phyloP scores from a whole-genome alignment of 2,329 filamentous ascomycete genomes.

The Pleurostoma richardsiae region DNA sequence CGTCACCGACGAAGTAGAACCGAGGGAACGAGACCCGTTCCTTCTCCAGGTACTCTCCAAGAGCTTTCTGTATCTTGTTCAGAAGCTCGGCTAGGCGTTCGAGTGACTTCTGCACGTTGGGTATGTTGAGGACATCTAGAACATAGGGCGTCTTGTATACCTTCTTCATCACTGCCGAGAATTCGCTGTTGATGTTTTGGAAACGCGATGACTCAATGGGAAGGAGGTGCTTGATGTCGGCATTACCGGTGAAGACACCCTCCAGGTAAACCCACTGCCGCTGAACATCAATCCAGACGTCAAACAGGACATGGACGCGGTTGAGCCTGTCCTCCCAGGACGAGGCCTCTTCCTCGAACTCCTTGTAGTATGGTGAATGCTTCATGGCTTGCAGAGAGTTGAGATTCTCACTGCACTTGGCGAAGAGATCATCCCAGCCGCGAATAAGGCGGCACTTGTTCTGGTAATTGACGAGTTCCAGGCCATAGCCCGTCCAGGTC shows the following conservation, averaged over 20 bases:
- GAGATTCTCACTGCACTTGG: constrained; percentile 96
- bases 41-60: constrained; percentile 96
- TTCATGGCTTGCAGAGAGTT: constrained; percentile 98
- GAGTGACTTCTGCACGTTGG: constrained; percentile 90
- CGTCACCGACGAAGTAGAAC: constrained; percentile 99
- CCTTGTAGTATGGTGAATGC: constrained; percentile 98
- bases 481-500: constrained; percentile 90
- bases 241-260: constrained; percentile 97
- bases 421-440: constrained; percentile 96
- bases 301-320: constrained; percentile 92
- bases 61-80: constrained; percentile 98
- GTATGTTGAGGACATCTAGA: constrained; percentile 91
- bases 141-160: constrained; percentile 95
- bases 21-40: constrained; percentile 96
- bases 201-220: constrained; percentile 96
- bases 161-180: constrained; percentile 99
- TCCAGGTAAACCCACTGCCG: constrained; percentile 99
- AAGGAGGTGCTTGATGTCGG: constrained; percentile 95
- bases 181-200: constrained; percentile 99
- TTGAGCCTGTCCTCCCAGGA: constrained; percentile 98
- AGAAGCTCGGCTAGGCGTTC: constrained; percentile 94
- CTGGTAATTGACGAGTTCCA: constrained; percentile 95
- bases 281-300: constrained; percentile 99
- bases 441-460: constrained; percentile 96
- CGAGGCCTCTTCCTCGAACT: constrained; percentile 96